Evolutionary conservation across 208 protist genomes (phyloP).

Genomic region (Leptomonas pyrrhocoris): DNA sequence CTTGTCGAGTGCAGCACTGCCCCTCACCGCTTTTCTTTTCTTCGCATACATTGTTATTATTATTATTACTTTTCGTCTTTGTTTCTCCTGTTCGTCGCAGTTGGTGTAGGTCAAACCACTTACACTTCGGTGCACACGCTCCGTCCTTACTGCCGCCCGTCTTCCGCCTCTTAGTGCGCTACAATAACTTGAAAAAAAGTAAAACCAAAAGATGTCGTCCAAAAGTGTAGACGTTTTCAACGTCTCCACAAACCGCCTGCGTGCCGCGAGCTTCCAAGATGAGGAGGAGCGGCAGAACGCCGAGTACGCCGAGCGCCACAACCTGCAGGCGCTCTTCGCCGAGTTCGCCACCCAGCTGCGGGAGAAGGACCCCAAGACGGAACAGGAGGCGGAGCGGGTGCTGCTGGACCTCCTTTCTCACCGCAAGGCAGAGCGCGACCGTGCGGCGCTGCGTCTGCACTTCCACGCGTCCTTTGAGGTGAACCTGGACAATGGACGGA

Average conservation of each 20-base stretch:
- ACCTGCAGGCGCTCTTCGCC: slow-evolving; percentile 71
- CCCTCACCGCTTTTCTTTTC: no score
- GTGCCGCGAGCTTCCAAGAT: slow-evolving; percentile 66
- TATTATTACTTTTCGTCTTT: no score
- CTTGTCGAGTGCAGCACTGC: no score
- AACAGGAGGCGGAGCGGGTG: slow-evolving; percentile 73
- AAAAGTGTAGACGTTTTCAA: slow-evolving; percentile 66
- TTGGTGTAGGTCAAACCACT: no score
- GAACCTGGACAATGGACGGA: slow-evolving; percentile 79
- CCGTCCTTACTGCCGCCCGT: no score
- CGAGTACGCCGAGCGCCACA: slow-evolving; percentile 80
- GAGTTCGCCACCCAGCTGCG: slow-evolving; percentile 77
- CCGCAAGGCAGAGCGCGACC: slow-evolving; percentile 77
- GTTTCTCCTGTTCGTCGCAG: no score
- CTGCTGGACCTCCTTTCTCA: slow-evolving; percentile 80
- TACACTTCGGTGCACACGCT: no score
- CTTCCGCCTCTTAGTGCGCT: no score
- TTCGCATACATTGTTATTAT: no score
- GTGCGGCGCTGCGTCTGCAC: slow-evolving; percentile 75
- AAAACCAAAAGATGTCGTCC: slow-evolving; percentile 32
- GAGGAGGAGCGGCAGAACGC: slow-evolving; percentile 74
- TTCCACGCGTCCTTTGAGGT: slow-evolving; percentile 78
- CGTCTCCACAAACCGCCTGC: slow-evolving; percentile 63
- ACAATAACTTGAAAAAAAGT: neutral
- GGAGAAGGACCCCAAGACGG: slow-evolving; percentile 80